Evolutionary conservation across 768 basidiomycete genomes (phyloP).

Genomic region (Leccinum variicolor): DNA sequence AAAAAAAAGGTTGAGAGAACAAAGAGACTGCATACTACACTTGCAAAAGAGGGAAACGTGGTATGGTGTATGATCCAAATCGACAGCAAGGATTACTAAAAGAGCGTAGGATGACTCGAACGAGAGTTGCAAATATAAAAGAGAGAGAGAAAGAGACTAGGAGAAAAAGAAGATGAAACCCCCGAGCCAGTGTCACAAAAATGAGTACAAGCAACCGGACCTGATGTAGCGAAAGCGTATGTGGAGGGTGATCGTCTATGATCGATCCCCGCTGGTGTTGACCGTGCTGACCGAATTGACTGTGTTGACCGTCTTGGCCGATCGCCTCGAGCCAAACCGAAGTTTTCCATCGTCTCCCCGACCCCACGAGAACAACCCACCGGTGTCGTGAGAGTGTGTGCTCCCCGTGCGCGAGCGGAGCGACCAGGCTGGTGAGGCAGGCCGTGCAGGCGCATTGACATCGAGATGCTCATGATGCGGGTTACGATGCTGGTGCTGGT

Average conservation of each 20-base stretch:
- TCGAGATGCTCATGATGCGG: constrained; percentile 57
- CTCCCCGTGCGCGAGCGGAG: constrained; percentile 81
- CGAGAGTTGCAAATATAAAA: not conserved
- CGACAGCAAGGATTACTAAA: constrained; percentile 31
- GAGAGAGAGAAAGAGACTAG: not conserved
- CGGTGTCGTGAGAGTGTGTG: constrained; percentile 63
- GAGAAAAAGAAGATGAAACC: not conserved
- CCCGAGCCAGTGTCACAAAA: constrained; percentile 3
- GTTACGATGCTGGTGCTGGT: constrained; percentile 31
- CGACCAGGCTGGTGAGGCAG: constrained; percentile 80
- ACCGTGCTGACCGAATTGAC: constrained; percentile 16
- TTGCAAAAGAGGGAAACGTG: constrained; percentile 13
- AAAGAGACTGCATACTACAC: constrained; percentile 32
- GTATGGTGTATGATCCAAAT: constrained; percentile 16
- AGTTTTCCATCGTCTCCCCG: constrained; percentile 61
- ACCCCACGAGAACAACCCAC: constrained; percentile 68
- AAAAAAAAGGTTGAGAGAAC: not conserved
- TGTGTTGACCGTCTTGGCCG: constrained; percentile 38
- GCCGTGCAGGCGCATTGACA: constrained; percentile 48
- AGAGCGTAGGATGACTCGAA: constrained; percentile 12
- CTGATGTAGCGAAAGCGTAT: not conserved
- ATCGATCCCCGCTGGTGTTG: constrained; percentile 24
- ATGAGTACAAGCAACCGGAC: constrained; percentile 5
- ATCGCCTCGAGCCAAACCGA: constrained; percentile 72
- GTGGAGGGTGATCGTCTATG: constrained; percentile 3